phyloP scores from a whole-genome alignment of 495 filamentous ascomycete genomes.

The Penicillium psychrofluorescens region DNA sequence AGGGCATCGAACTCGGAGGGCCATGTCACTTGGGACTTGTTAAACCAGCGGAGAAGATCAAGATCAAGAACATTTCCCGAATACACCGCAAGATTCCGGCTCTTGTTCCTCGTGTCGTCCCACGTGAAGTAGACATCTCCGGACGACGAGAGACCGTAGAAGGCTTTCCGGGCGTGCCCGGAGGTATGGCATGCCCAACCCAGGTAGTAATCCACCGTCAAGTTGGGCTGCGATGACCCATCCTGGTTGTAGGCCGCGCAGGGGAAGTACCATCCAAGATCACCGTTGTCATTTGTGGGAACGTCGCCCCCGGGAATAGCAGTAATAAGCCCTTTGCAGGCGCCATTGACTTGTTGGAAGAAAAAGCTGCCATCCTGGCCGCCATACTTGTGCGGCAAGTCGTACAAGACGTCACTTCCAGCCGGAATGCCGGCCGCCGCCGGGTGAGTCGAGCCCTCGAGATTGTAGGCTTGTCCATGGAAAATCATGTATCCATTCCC shows the following conservation, averaged over 20 bases:
- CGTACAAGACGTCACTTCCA: slow-evolving; percentile 70
- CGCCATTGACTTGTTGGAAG: slow-evolving; percentile 98
- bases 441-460: slow-evolving; percentile 67
- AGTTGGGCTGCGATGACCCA: slow-evolving; percentile 71
- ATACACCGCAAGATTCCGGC: slow-evolving; percentile 86
- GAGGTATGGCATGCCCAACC: slow-evolving; percentile 93
- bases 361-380: slow-evolving; percentile 92
- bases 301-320: slow-evolving; percentile 63
- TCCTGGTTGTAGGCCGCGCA: slow-evolving; percentile 90
- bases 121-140: slow-evolving; percentile 92
- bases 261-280: slow-evolving; percentile 96
- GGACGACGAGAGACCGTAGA: slow-evolving; percentile 56
- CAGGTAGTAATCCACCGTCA: slow-evolving; percentile 62
- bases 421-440: slow-evolving; percentile 68
- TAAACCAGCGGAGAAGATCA: slow-evolving; percentile 87
- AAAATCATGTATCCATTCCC: slow-evolving; percentile 85
- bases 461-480: slow-evolving; percentile 82
- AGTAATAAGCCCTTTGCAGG: slow-evolving; percentile 88
- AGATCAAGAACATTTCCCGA: slow-evolving; percentile 90
- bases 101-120: slow-evolving; percentile 85
- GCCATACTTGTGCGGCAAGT: slow-evolving; percentile 70
- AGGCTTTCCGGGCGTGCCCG: slow-evolving; percentile 53
- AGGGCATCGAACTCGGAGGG: slow-evolving; percentile 75
- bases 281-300: slow-evolving; percentile 61
- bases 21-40: slow-evolving; percentile 71